phyloP scores from a whole-genome alignment of 2,329 filamentous ascomycete species.

The Gnomoniopsis sp. region DNA sequence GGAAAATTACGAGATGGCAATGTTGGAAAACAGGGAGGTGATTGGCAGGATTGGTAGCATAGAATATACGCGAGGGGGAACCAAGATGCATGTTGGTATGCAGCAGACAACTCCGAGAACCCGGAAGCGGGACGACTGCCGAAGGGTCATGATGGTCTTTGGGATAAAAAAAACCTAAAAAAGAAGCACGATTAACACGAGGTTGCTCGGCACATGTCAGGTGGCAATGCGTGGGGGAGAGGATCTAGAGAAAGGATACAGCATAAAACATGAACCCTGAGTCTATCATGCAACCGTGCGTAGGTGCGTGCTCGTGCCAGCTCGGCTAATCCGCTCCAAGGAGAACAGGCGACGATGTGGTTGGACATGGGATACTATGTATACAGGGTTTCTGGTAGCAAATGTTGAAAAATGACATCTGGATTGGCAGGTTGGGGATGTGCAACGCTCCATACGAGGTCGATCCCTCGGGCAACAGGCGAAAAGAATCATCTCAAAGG shows the following conservation, averaged over 20 bases:
- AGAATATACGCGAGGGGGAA: background rate
- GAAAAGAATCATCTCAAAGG: background rate
- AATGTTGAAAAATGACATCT: background rate
- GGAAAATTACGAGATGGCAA: background rate
- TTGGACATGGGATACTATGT: background rate
- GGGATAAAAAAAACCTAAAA: too few relatives aligned
- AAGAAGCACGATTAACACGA: background rate
- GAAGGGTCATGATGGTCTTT: background rate
- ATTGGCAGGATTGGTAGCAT: background rate
- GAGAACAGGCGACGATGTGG: background rate
- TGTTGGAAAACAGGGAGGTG: background rate
- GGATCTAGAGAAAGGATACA: background rate
- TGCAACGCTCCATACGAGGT: background rate
- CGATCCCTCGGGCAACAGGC: background rate
- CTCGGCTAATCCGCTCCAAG: background rate
- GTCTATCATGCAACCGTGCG: slow-evolving; percentile 1
- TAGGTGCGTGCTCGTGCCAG: background rate
- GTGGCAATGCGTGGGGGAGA: background rate
- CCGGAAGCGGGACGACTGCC: background rate
- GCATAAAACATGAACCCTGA: background rate
- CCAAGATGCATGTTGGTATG: background rate
- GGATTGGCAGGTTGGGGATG: background rate
- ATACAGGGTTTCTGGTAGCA: slow-evolving; percentile 1
- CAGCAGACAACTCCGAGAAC: background rate
- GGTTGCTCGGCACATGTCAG: background rate